Conservation (phyloP, 2,329 filamentous ascomycete species). For the Pseudogymnoascus sp. region DNA sequence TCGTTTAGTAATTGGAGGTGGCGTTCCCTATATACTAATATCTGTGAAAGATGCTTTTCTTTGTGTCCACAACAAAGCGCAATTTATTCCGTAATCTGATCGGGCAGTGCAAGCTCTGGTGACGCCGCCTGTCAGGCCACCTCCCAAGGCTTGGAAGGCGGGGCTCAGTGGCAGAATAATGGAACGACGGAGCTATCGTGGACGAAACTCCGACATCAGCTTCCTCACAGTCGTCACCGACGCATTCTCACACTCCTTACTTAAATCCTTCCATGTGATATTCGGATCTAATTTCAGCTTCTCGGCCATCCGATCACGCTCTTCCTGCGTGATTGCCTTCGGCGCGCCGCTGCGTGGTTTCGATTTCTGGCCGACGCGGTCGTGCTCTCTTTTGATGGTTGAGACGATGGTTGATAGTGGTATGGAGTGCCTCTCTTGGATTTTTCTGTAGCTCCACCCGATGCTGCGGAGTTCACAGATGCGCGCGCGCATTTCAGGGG, state of each 20-base stretch:
- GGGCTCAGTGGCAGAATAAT: not conserved
- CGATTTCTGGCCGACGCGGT: not conserved
- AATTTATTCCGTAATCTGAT: not conserved
- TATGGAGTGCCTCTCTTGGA: constrained; percentile 9
- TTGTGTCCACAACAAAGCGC: not conserved
- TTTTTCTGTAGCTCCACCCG: not conserved
- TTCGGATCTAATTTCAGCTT: not conserved
- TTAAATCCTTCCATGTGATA: not conserved
- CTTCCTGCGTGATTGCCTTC: constrained; percentile 5
- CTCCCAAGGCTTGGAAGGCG: not conserved
- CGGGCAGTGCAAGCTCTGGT: not conserved
- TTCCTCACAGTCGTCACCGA: not conserved
- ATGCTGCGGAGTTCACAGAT: constrained; percentile 14
- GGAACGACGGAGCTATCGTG: not conserved
- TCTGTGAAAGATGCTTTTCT: not conserved
- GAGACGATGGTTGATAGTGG: constrained; percentile 8
- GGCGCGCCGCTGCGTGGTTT: constrained; percentile 4
- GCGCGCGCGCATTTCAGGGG: constrained; percentile 10
- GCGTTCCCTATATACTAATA: not conserved
- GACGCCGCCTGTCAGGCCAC: not conserved
- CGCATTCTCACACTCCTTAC: constrained; percentile 4
- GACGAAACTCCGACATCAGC: not conserved
- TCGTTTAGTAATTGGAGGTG: not conserved
- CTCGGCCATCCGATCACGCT: constrained; percentile 13
- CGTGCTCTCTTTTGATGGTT: constrained; percentile 9